Percentiles rank a stretch among this genome's conserved stretches.
These are phyloP conservation scores for Bifiguratus adelaidae DNA, from an alignment of 192 early-diverging fungal species.

Conservation along the genomic window DNA sequence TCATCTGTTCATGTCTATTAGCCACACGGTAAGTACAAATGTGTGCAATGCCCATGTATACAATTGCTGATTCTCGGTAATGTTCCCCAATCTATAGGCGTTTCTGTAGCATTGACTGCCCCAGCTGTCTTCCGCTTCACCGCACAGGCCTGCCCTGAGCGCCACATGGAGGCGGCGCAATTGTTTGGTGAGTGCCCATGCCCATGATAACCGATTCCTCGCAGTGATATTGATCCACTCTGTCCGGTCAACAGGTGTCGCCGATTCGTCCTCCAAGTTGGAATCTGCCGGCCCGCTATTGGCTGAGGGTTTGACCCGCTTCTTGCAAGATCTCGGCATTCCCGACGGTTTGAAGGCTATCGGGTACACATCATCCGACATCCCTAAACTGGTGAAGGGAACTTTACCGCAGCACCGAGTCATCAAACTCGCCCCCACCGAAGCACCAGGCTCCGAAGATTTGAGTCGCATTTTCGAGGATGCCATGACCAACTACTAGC, in stretches of 20 bases:
- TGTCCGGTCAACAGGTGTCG: constrained; percentile 28
- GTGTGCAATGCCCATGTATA: neutral
- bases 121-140: constrained; percentile 87
- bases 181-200: constrained; percentile 44
- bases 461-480: constrained; percentile 55
- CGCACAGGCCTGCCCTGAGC: constrained; percentile 65
- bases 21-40: constrained; percentile 13
- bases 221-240: neutral
- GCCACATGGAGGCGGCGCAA: constrained; percentile 73
- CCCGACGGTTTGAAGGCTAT: constrained; percentile 73
- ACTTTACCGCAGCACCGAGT: constrained; percentile 89
- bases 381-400: constrained; percentile 66
- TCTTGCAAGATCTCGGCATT: constrained; percentile 66
- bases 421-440: constrained; percentile 74
- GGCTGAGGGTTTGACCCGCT: constrained; percentile 65
- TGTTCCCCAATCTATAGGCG: constrained; percentile 36
- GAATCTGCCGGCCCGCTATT: constrained; percentile 67
- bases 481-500: constrained; percentile 42
- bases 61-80: neutral
- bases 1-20: neutral
- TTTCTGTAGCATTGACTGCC: constrained; percentile 85
- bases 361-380: constrained; percentile 60
- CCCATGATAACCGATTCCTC: neutral
- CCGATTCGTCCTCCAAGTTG: constrained; percentile 46
- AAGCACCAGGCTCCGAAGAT: constrained; percentile 48